Evolutionary conservation across 768 basidiomycete genomes (phyloP).

Genomic region (Calocera viscosa): DNA sequence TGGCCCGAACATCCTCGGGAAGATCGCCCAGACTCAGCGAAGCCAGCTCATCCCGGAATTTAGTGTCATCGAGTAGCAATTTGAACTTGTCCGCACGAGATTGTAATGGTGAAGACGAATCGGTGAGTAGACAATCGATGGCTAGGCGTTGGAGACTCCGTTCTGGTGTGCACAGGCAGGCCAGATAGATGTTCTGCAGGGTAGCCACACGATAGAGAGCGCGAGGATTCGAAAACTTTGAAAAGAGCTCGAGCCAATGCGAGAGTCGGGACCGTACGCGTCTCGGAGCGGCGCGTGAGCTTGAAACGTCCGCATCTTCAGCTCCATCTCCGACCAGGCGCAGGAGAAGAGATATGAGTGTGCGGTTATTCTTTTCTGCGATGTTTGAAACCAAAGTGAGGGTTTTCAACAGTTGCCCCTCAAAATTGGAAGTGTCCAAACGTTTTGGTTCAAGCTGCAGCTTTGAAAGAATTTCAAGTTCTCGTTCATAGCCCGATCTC

Average conservation of each 20-base stretch:
- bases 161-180: constrained; percentile 78
- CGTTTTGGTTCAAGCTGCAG: constrained; percentile 34
- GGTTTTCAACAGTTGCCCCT: constrained; percentile 60
- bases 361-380: constrained; percentile 76
- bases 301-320: constrained; percentile 17
- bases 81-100: constrained; percentile 54
- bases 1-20: constrained; percentile 42
- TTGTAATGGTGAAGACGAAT: constrained; percentile 50
- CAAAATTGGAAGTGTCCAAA: constrained; percentile 65
- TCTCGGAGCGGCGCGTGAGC: constrained; percentile 15
- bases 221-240: constrained; percentile 89
- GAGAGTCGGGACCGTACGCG: constrained; percentile 44
- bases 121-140: constrained; percentile 67
- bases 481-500: background rate
- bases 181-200: constrained; percentile 52
- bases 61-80: constrained; percentile 64
- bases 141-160: constrained; percentile 60
- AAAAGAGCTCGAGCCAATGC: constrained; percentile 72
- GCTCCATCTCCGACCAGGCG: constrained; percentile 12
- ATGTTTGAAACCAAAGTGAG: constrained; percentile 57
- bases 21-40: constrained; percentile 53
- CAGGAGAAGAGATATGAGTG: constrained; percentile 79
- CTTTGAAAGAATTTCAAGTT: constrained; percentile 17
- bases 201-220: constrained; percentile 58
- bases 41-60: constrained; percentile 80